Percentiles rank a stretch among this genome's conserved stretches.
These are phyloP conservation scores for Xylaria longipes DNA, from an alignment of 495 filamentous ascomycete species.

Conservation along the genomic window DNA sequence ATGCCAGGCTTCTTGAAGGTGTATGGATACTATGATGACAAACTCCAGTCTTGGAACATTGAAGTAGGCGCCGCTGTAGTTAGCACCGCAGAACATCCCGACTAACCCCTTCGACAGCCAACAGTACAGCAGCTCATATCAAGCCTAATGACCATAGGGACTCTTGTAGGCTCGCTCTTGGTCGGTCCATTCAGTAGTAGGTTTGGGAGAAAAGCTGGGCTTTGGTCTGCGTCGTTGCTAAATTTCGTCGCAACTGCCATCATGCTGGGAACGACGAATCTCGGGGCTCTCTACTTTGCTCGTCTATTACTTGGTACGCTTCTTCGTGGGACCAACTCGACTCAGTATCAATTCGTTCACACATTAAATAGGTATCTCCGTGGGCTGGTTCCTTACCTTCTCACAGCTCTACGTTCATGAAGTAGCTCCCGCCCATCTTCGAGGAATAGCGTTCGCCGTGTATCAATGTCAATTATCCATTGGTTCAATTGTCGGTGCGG, in stretches of 20 bases:
- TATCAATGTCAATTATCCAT: conserved; percentile 47
- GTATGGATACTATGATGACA: conserved; percentile 48
- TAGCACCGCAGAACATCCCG: background rate
- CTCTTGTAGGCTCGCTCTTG: conserved; percentile 55
- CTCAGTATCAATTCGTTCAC: background rate
- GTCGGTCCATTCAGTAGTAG: conserved; percentile 54
- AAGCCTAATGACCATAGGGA: conserved; percentile 60
- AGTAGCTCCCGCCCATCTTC: conserved; percentile 46
- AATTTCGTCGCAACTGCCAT: conserved; percentile 51
- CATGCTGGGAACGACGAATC: conserved; percentile 55
- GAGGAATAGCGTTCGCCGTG: conserved; percentile 52
- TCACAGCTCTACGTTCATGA: conserved; percentile 60
- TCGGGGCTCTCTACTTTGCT: conserved; percentile 55
- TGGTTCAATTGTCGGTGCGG: conserved; percentile 58
- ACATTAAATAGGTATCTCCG: conserved; percentile 46
- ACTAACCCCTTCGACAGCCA: conserved; percentile 34
- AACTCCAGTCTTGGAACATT: conserved; percentile 37
- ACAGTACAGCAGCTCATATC: conserved; percentile 59
- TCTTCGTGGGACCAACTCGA: background rate
- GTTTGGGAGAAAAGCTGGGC: conserved; percentile 48
- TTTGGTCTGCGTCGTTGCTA: conserved; percentile 52
- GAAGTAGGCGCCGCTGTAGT: conserved; percentile 31
- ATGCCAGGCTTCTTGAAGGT: conserved; percentile 56
- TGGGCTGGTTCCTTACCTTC: conserved; percentile 60
- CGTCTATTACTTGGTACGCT: conserved; percentile 52